Evolutionary conservation across 257 asterid species (phyloP), one percentile per base, ranked within the genome.

Genomic region (Ehretia macrophylla): DNA sequence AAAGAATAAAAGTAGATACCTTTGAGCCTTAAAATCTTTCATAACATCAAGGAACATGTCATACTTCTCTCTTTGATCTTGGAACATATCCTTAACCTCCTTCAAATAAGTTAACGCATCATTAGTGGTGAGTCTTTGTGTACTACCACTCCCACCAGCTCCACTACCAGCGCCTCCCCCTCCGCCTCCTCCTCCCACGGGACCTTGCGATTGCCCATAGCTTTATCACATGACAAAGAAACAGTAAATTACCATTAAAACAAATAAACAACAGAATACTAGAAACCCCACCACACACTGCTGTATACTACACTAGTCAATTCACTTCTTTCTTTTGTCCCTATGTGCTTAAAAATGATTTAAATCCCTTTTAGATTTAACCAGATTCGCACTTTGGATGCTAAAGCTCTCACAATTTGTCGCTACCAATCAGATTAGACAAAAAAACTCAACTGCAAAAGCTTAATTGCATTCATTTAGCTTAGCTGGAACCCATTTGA

Each of bases 1-100:
- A n/a, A n/a, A n/a, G n/a, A n/a, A 32, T 1, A 70, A 48, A 61
- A 40, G 14, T 17, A 67, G 60, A 40, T 68, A 93, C 99, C 97
- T 90, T 83, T 89, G 96, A 42, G 91, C 97, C 91, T 93, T 93
- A 67, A 93, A 93, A 74, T 89, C 96, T 68, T 93, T 93, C 99
- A 93, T 93, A 64, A 87, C 97, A 67, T 85, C 96, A 68, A 93
- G 99, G 75, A 93, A 93, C 81, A 77, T 75, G 59, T 93, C 99
- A 69, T 93, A 93, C 68, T 86, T 93, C 63, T 89, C 97, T 67
- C 85, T 84, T 78, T 89, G 94, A 69, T 89, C 90, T 67, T 85
- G 95, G 60, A 93, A 89, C 95, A 86, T 93, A 73, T 93, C 99
- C 83, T 89, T 93, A 44, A 93, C 99, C 75, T 86, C 95, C 81